Evolutionary conservation across 345 rosid species (phyloP).

Genomic region (Citrus inodora): DNA sequence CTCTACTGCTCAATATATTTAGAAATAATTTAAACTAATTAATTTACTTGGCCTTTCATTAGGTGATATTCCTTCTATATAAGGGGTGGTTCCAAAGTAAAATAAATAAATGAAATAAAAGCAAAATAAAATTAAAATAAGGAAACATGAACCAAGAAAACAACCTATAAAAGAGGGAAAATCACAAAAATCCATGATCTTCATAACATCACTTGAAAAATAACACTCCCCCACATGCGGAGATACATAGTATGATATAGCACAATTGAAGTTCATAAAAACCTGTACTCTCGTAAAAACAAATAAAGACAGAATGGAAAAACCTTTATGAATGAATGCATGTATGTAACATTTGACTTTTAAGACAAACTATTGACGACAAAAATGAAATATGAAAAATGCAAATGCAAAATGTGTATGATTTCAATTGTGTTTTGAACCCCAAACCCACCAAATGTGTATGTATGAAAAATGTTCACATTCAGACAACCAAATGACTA

Average conservation of each 20-base stretch:
- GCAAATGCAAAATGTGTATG: slow-evolving; percentile 26
- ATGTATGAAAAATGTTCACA: slow-evolving; percentile 2
- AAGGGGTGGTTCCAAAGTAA: too few species aligned
- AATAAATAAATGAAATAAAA: too few species aligned
- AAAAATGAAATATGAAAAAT: slow-evolving; percentile 21
- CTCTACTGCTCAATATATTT: too few species aligned
- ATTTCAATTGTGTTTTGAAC: slow-evolving; percentile 29
- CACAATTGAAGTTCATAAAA: slow-evolving; percentile 6
- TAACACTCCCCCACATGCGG: slow-evolving; percentile 10
- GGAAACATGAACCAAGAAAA: neutral
- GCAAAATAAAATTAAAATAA: too few species aligned
- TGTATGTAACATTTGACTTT: slow-evolving; percentile 25
- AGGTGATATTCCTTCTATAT: too few species aligned
- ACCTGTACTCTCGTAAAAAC: neutral
- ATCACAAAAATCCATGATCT: neutral
- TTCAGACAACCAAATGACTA: slow-evolving; percentile 23
- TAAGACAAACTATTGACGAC: slow-evolving; percentile 7
- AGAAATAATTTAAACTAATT: too few species aligned
- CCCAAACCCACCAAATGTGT: slow-evolving; percentile 12
- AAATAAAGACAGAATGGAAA: neutral
- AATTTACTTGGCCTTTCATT: too few species aligned
- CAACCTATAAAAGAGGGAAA: neutral
- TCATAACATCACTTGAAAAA: neutral
- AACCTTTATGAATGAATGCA: slow-evolving; percentile 37
- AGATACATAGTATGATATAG: slow-evolving; percentile 18